Conservation (phyloP, 305 asterid species). For the Solanum hybrid region DNA sequence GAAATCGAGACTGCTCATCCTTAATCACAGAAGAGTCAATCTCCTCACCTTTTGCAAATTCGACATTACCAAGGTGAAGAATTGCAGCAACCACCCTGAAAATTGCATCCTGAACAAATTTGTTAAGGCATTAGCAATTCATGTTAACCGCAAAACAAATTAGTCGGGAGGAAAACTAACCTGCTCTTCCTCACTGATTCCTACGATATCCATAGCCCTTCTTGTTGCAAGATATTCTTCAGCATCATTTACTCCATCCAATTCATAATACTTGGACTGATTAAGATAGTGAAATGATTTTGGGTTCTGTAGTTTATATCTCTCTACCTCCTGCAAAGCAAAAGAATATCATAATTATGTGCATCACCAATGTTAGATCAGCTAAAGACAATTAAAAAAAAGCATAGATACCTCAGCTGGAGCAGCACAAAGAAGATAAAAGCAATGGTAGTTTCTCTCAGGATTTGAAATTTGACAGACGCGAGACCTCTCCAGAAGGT, state of each 20-base stretch:
- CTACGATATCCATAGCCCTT: conserved; percentile 99
- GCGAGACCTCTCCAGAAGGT: conserved; percentile 96
- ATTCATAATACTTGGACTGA: conserved; percentile 80
- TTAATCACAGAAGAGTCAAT: conserved; percentile 91
- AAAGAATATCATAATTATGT: conserved; percentile 16
- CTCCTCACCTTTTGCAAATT: conserved; percentile 91
- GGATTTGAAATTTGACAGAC: conserved; percentile 95
- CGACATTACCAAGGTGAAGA: conserved; percentile 96
- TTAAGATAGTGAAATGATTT: conserved; percentile 79
- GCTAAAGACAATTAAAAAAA: background rate
- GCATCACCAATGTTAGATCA: conserved; percentile 9
- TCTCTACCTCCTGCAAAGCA: conserved; percentile 68
- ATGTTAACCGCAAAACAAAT: background rate
- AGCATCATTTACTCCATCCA: conserved; percentile 85
- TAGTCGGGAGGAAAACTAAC: conserved; percentile 25
- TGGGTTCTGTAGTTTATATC: conserved; percentile 65
- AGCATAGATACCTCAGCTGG: conserved; percentile 66
- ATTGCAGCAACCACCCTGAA: conserved; percentile 94
- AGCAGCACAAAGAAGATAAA: conserved; percentile 96
- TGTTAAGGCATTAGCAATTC: background rate
- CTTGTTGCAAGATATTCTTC: conserved; percentile 91
- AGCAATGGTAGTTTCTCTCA: conserved; percentile 98
- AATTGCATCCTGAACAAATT: conserved; percentile 67
- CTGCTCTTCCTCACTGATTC: conserved; percentile 97
- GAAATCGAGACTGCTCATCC: conserved; percentile 88